phyloP scores from a whole-genome alignment of 306 rosid species.

The Pachyrhizus erosus region DNA sequence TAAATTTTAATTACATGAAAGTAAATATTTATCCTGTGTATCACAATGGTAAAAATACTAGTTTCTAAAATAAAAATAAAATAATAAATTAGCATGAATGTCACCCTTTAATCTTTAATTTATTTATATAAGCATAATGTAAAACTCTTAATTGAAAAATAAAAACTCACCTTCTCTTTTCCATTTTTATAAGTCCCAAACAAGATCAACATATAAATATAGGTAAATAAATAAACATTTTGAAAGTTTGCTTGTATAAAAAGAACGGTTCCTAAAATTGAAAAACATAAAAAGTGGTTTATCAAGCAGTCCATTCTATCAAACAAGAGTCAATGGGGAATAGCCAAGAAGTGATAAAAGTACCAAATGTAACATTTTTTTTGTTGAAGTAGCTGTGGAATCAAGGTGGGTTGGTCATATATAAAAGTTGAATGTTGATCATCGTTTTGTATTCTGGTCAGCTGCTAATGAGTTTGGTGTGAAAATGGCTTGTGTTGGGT shows the following conservation, averaged over 20 bases:
- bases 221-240: background rate
- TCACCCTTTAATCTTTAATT: background rate
- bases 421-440: background rate
- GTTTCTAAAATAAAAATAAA: background rate
- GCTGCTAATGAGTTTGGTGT: slow-evolving; percentile 13
- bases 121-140: background rate
- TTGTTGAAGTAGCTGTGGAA: background rate
- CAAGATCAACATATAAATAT: background rate
- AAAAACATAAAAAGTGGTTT: background rate
- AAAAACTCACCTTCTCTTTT: background rate
- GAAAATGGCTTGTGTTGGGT: slow-evolving; percentile 25
- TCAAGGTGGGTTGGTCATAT: background rate
- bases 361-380: background rate
- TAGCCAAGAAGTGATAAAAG: background rate
- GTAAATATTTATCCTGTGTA: background rate
- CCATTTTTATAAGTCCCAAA: background rate
- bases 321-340: background rate
- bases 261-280: background rate
- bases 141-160: background rate
- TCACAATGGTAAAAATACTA: background rate
- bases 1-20: background rate
- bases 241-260: background rate
- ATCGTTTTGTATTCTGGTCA: background rate
- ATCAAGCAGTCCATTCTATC: background rate
- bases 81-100: background rate